Percentiles rank a stretch among this genome's conserved stretches.
phyloP scores from a whole-genome alignment of 345 rosid genomes.

The Populus davidiana region DNA sequence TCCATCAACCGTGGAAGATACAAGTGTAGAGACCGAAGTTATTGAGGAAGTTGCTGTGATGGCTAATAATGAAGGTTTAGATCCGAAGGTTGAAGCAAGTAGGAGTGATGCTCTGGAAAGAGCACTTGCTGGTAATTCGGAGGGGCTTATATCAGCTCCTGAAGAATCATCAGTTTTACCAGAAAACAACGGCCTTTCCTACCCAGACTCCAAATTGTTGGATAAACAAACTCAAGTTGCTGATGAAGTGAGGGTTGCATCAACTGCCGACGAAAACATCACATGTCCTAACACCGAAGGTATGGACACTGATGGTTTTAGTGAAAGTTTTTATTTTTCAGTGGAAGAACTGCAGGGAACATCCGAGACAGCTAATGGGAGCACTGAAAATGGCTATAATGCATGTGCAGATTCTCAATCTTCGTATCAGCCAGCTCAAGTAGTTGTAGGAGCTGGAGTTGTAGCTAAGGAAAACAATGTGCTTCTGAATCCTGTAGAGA shows the following conservation, averaged over 20 bases:
- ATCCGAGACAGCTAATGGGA: constrained; percentile 25
- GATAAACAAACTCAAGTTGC: constrained; percentile 24
- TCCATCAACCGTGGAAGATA: constrained; percentile 15
- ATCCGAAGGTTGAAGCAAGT: constrained; percentile 12
- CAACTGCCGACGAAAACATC: constrained; percentile 22
- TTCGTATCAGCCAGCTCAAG: constrained; percentile 29
- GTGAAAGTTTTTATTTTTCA: constrained; percentile 41
- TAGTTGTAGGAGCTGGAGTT: constrained; percentile 29
- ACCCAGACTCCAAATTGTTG: constrained; percentile 12
- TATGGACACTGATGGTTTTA: constrained; percentile 51
- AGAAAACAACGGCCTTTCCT: constrained; percentile 16
- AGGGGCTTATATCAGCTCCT: constrained; percentile 10
- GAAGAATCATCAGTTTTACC: constrained; percentile 14
- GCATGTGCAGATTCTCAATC: constrained; percentile 40
- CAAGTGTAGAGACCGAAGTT: constrained; percentile 4
- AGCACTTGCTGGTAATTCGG: not conserved
- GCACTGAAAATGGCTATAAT: constrained; percentile 41
- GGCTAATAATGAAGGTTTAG: constrained; percentile 4
- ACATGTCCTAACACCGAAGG: constrained; percentile 38
- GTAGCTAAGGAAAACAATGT: constrained; percentile 16
- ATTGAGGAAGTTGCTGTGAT: constrained; percentile 1
- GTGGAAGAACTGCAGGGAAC: constrained; percentile 40
- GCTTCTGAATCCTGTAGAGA: constrained; percentile 18
- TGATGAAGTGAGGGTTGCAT: constrained; percentile 25
- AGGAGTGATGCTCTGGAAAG: not conserved